Percentiles rank a stretch among this genome's conserved stretches.
Evolutionary conservation across 2,329 filamentous ascomycete genomes (phyloP).

Genomic region (Lachnellula occidentalis): DNA sequence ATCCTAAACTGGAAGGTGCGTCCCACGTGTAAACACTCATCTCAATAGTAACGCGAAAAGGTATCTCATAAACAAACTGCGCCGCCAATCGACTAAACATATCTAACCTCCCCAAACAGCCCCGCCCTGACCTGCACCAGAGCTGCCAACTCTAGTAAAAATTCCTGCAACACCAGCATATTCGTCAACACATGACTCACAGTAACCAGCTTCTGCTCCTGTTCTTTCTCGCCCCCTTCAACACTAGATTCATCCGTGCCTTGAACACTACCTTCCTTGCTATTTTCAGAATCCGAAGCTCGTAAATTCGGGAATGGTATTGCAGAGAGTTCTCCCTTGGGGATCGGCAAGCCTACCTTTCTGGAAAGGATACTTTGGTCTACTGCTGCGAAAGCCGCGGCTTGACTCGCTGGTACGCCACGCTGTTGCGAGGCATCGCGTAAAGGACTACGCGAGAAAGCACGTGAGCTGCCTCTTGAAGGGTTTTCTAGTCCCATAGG

Average conservation of each 20-base stretch:
- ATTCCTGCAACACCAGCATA: slow-evolving; percentile 72
- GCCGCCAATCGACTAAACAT: slow-evolving; percentile 34
- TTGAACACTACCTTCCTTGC: slow-evolving; percentile 7
- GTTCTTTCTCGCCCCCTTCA: slow-evolving; percentile 20
- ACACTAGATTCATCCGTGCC: slow-evolving; percentile 13
- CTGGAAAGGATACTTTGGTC: slow-evolving; percentile 57
- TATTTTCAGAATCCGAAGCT: slow-evolving; percentile 33
- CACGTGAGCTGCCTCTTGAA: slow-evolving; percentile 21
- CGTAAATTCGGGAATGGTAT: slow-evolving; percentile 40
- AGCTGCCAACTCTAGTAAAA: slow-evolving; percentile 70
- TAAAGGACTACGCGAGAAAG: slow-evolving; percentile 24
- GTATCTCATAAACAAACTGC: slow-evolving; percentile 7
- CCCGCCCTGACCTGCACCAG: slow-evolving; percentile 69
- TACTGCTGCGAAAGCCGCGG: slow-evolving; percentile 56
- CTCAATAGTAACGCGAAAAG: slow-evolving; percentile 1
- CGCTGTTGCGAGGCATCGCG: slow-evolving; percentile 8
- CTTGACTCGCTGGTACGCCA: slow-evolving; percentile 39
- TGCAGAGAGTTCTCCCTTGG: slow-evolving; percentile 34
- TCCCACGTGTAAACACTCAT: no score
- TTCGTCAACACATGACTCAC: slow-evolving; percentile 78
- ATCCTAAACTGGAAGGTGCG: no score
- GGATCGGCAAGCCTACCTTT: slow-evolving; percentile 45
- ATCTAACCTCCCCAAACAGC: slow-evolving; percentile 71
- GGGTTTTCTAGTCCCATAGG: slow-evolving; percentile 19
- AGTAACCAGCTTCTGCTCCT: slow-evolving; percentile 43